phyloP scores from a whole-genome alignment of 2,329 filamentous ascomycete species.

The Penicillium sp. region DNA sequence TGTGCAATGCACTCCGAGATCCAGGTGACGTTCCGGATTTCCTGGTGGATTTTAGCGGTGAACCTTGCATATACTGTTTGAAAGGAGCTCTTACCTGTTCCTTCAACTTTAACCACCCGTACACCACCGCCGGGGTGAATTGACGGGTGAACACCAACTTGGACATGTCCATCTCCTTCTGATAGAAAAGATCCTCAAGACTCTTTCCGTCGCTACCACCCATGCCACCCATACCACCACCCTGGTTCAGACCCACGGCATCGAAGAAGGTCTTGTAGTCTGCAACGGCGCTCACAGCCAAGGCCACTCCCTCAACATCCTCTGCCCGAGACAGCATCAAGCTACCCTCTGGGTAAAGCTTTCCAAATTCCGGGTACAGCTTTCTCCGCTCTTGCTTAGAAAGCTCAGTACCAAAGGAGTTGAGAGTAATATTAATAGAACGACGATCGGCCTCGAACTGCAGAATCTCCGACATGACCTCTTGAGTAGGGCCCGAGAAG shows the following conservation, averaged over 20 bases:
- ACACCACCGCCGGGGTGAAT: slow-evolving; percentile 92
- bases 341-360: slow-evolving; percentile 89
- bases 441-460: slow-evolving; percentile 96
- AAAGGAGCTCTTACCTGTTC: slow-evolving; percentile 72
- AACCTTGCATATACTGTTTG: neutral
- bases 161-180: slow-evolving; percentile 98
- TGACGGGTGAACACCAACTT: slow-evolving; percentile 94
- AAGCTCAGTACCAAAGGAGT: slow-evolving; percentile 96
- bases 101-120: slow-evolving; percentile 95
- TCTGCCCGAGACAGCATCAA: slow-evolving; percentile 94
- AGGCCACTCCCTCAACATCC: slow-evolving; percentile 87
- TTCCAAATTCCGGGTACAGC: slow-evolving; percentile 89
- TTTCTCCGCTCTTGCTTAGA: slow-evolving; percentile 93
- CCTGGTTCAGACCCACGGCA: slow-evolving; percentile 76
- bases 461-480: slow-evolving; percentile 93
- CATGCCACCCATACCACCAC: slow-evolving; percentile 73
- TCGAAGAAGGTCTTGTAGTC: slow-evolving; percentile 98
- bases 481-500: slow-evolving; percentile 81
- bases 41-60: slow-evolving; percentile 55
- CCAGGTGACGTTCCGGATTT: slow-evolving; percentile 99
- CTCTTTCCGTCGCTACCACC: slow-evolving; percentile 85
- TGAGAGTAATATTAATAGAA: slow-evolving; percentile 98
- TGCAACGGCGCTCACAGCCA: slow-evolving; percentile 87
- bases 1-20: slow-evolving; percentile 99
- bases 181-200: slow-evolving; percentile 96